A percentile compares a stretch with the other conserved stretches of the same genome.
These are phyloP conservation scores for Actinomortierella ambigua DNA, from an alignment of 371 early-diverging fungal species.

Conservation along the genomic window DNA sequence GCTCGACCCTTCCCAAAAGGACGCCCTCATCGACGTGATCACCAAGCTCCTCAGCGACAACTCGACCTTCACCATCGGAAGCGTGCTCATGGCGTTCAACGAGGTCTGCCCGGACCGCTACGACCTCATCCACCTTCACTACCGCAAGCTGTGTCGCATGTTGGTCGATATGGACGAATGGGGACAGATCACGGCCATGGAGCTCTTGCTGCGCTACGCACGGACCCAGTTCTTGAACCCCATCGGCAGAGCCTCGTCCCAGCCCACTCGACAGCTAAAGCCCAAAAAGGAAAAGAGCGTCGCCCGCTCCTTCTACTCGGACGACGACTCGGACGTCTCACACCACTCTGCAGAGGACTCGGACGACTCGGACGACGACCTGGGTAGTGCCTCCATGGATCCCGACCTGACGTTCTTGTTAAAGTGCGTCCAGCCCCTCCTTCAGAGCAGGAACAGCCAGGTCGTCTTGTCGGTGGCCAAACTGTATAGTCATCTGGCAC, in stretches of 20 bases:
- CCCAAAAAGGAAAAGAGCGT: slow-evolving; percentile 43
- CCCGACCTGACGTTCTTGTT: slow-evolving; percentile 80
- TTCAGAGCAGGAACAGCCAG: slow-evolving; percentile 87
- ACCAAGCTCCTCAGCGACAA: slow-evolving; percentile 80
- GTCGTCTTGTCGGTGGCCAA: slow-evolving; percentile 83
- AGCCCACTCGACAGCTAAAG: slow-evolving; percentile 3
- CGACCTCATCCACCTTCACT: slow-evolving; percentile 89
- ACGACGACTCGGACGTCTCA: slow-evolving; percentile 51
- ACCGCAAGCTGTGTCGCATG: slow-evolving; percentile 83
- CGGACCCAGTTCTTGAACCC: slow-evolving; percentile 70
- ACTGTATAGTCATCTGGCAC: slow-evolving; percentile 77
- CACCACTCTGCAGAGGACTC: slow-evolving; percentile 46
- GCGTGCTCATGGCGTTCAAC: slow-evolving; percentile 85
- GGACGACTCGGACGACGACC: slow-evolving; percentile 41
- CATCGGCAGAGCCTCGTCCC: slow-evolving; percentile 27
- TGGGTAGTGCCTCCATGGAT: slow-evolving; percentile 56
- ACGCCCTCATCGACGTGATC: slow-evolving; percentile 78
- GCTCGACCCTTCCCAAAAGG: slow-evolving; percentile 79
- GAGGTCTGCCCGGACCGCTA: slow-evolving; percentile 85
- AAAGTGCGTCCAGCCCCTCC: slow-evolving; percentile 71
- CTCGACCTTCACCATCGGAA: slow-evolving; percentile 86
- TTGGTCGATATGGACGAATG: slow-evolving; percentile 92
- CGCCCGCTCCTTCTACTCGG: slow-evolving; percentile 47
- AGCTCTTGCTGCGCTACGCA: slow-evolving; percentile 63
- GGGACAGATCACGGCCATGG: slow-evolving; percentile 90